These are phyloP conservation scores for Arctostaphylos glauca DNA, from an alignment of 148 eudicot genomes.

Conservation along the genomic window DNA sequence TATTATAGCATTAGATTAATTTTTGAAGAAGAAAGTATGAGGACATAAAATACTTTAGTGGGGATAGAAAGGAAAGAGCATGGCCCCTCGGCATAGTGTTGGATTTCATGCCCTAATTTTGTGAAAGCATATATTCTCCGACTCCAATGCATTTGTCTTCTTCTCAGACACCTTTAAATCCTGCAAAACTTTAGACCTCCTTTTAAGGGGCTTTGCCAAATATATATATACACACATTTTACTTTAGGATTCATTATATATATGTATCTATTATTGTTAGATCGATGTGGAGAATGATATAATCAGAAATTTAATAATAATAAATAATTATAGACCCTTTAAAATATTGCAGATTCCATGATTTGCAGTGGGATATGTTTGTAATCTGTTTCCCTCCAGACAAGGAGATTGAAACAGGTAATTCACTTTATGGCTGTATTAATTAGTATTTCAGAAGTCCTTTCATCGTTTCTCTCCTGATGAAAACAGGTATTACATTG, in stretches of 20 bases:
- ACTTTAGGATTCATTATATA: slow-evolving; percentile 2
- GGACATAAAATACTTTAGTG: slow-evolving; percentile 16
- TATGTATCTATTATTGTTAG: background rate
- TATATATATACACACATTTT: background rate
- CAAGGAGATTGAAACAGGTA: slow-evolving; percentile 6
- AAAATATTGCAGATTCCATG: slow-evolving; percentile 19
- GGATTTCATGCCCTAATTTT: slow-evolving; percentile 36
- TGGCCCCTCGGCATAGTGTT: slow-evolving; percentile 32
- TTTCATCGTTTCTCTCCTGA: background rate
- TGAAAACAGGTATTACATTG: no score
- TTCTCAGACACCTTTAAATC: slow-evolving; percentile 37
- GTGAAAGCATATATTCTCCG: slow-evolving; percentile 45
- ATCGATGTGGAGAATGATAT: background rate
- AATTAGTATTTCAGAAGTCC: background rate
- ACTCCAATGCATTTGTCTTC: slow-evolving; percentile 42
- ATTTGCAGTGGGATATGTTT: slow-evolving; percentile 16
- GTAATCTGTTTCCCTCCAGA: background rate
- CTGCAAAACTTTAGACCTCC: slow-evolving; percentile 40
- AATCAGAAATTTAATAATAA: background rate
- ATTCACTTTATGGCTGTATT: background rate
- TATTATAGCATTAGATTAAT: background rate
- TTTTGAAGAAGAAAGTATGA: background rate
- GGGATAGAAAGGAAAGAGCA: slow-evolving; percentile 20
- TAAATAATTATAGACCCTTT: background rate
- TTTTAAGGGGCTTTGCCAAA: slow-evolving; percentile 39